These are phyloP conservation scores for Boletus eberwhitei DNA, from an alignment of 768 basidiomycete species.

Conservation along the genomic window DNA sequence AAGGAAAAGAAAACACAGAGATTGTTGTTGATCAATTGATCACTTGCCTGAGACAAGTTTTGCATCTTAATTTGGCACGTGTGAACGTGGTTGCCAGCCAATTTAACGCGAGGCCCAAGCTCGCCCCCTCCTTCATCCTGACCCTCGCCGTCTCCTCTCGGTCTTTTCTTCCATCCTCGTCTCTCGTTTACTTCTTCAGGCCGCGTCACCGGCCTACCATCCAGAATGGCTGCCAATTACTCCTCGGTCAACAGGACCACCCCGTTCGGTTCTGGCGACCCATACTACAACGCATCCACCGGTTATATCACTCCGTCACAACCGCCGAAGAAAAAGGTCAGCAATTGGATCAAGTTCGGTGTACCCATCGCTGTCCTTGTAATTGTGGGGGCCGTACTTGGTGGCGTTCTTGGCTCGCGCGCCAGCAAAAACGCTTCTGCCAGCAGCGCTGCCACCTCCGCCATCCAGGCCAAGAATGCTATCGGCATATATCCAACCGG, in stretches of 20 bases:
- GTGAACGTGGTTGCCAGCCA: conserved; percentile 11
- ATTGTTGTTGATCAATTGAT: no score
- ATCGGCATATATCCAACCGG: conserved; percentile 69
- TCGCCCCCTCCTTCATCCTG: background rate
- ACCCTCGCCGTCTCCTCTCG: conserved; percentile 10
- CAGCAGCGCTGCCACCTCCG: conserved; percentile 44
- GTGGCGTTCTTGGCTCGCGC: conserved; percentile 75
- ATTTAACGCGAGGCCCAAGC: background rate
- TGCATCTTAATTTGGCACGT: conserved; percentile 2
- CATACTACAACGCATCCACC: conserved; percentile 66
- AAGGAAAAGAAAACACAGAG: no score
- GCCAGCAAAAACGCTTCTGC: conserved; percentile 38
- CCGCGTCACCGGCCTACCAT: conserved; percentile 15
- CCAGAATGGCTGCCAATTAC: conserved; percentile 41
- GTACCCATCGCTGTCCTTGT: conserved; percentile 63
- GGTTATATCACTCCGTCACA: conserved; percentile 58
- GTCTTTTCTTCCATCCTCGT: conserved; percentile 15
- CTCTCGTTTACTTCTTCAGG: conserved; percentile 21
- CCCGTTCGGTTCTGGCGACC: conserved; percentile 61
- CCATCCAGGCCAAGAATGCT: conserved; percentile 55
- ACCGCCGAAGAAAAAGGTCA: conserved; percentile 49
- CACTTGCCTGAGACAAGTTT: no score
- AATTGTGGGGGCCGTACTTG: conserved; percentile 66
- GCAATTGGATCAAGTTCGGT: conserved; percentile 76
- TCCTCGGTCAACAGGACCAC: conserved; percentile 32